Conservation (phyloP, 805 yeast species). For the Wickerhamiella brachini region DNA sequence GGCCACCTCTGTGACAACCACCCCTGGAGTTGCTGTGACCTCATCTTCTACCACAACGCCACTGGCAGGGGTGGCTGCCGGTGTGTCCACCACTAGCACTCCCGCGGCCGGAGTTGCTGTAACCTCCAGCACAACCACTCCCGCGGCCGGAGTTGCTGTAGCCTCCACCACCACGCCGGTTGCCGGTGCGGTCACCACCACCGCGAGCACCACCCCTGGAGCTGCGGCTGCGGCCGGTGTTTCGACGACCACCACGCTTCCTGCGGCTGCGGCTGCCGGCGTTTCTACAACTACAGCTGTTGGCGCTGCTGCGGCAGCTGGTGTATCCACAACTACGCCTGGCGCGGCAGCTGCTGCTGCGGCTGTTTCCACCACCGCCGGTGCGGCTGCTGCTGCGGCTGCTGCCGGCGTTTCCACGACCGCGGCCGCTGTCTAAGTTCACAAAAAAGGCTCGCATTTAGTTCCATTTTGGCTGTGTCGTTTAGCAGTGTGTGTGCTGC, state of each 20-base stretch:
- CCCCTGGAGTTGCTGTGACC: background rate
- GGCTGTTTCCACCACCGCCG: background rate
- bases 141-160: background rate
- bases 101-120: no score
- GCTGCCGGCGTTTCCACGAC: slow-evolving; percentile 17
- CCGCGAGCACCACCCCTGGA: slow-evolving; percentile 4
- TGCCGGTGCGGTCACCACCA: slow-evolving; percentile 2
- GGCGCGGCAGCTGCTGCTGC: slow-evolving; percentile 6
- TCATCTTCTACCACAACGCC: background rate
- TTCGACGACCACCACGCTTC: slow-evolving; percentile 7
- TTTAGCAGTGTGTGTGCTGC: background rate
- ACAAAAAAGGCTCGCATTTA: background rate
- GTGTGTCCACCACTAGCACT: no score
- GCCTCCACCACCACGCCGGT: slow-evolving; percentile 8
- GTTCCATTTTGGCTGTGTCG: background rate
- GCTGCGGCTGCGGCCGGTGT: slow-evolving; percentile 16
- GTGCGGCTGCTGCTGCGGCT: slow-evolving; percentile 13
- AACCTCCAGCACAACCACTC: background rate
- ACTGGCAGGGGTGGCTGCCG: background rate
- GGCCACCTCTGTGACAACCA: slow-evolving; percentile 6
- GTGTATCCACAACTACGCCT: no score
- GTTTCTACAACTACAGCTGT: slow-evolving; percentile 19
- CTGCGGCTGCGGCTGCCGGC: slow-evolving; percentile 6
- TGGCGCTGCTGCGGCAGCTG: slow-evolving; percentile 19
- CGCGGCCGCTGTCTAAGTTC: slow-evolving; percentile 20